A percentile compares a stretch with the other conserved stretches of the same genome.
phyloP scores from a whole-genome alignment of 179 eudicot genomes.

The Dionaea muscipula region DNA sequence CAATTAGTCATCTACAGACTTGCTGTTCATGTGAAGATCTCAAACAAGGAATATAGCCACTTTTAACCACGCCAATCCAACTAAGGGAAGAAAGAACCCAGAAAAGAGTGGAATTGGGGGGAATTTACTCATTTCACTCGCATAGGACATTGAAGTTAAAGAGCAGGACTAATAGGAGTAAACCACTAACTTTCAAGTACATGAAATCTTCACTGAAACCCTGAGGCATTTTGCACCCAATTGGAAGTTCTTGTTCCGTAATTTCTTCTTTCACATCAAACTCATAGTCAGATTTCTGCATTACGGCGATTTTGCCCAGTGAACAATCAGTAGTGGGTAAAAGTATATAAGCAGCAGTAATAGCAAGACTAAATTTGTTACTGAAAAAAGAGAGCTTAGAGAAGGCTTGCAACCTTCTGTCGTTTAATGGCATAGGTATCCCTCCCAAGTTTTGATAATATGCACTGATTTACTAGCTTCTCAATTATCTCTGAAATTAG shows the following conservation, averaged over 20 bases:
- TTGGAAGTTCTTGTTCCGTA: constrained; percentile 23
- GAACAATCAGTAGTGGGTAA: neutral
- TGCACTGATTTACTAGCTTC: constrained; percentile 39
- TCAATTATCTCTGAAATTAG: constrained; percentile 58
- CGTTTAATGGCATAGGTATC: too few relatives aligned
- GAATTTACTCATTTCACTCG: neutral
- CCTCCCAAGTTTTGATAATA: too few relatives aligned
- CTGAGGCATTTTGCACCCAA: constrained; percentile 26
- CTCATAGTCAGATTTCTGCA: constrained; percentile 41
- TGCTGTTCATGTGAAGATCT: too few relatives aligned
- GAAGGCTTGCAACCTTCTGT: too few relatives aligned
- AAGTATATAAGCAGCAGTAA: neutral
- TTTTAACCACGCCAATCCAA: too few relatives aligned
- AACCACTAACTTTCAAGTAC: constrained; percentile 70
- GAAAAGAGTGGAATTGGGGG: neutral
- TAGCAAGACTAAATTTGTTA: neutral
- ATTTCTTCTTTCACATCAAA: constrained; percentile 74
- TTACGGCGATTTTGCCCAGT: neutral
- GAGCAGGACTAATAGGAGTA: neutral
- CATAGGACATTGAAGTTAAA: too few relatives aligned
- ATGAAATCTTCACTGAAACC: constrained; percentile 38
- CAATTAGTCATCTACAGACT: too few relatives aligned
- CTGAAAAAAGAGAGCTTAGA: too few relatives aligned
- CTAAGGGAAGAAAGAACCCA: too few relatives aligned
- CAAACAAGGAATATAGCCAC: too few relatives aligned